phyloP scores from a whole-genome alignment of 306 rosid species.

The Gillenia trifoliata region DNA sequence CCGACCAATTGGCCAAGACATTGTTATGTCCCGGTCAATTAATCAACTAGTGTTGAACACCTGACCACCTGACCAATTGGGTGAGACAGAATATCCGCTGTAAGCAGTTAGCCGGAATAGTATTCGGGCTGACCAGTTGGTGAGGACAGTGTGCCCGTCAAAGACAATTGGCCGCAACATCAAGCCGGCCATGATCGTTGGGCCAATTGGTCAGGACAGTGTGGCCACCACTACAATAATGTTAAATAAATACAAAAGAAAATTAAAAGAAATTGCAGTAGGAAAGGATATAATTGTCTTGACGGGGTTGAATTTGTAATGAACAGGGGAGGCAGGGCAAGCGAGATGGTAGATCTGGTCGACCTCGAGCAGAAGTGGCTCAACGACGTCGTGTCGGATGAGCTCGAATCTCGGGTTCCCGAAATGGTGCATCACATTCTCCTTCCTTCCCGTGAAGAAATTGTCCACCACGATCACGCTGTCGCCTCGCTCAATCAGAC shows the following conservation, averaged over 20 bases:
- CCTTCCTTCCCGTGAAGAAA: constrained; percentile 89
- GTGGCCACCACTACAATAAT: too few relatives aligned
- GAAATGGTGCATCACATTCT: constrained; percentile 90
- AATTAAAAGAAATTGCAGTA: background rate
- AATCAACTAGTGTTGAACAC: background rate
- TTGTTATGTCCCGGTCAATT: background rate
- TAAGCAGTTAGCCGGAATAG: too few relatives aligned
- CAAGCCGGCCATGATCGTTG: too few relatives aligned
- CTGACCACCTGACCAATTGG: background rate
- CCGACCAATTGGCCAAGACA: background rate
- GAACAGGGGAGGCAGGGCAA: constrained; percentile 97
- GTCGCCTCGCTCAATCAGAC: constrained; percentile 83
- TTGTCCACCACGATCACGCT: constrained; percentile 92
- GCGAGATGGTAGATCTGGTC: constrained; percentile 99
- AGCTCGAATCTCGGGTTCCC: constrained; percentile 87
- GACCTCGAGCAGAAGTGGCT: constrained; percentile 83
- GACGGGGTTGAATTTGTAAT: constrained; percentile 95
- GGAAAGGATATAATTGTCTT: constrained; percentile 92
- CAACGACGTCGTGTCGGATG: constrained; percentile 94
- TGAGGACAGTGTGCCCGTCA: too few relatives aligned
- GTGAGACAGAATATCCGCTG: too few relatives aligned
- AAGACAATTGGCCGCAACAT: too few relatives aligned
- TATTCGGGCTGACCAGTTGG: too few relatives aligned
- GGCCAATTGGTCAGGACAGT: too few relatives aligned
- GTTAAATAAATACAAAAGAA: background rate